Base-by-base conservation (phyloP, 768 basidiomycete species). In the Lentinula detonsa region DNA sequence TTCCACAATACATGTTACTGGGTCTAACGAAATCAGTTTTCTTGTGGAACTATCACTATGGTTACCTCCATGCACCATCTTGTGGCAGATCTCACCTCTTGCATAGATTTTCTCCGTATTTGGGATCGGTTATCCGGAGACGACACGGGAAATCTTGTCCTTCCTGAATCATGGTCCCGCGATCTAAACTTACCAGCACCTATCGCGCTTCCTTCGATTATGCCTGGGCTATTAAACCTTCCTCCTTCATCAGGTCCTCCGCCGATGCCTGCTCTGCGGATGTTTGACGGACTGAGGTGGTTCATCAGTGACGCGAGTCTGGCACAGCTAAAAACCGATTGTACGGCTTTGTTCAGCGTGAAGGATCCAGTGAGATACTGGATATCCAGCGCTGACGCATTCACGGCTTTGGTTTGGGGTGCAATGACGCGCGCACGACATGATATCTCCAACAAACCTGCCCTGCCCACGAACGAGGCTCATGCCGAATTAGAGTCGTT, bases 381-480 rank as follows among this genome's bases (percentile, higher is more conserved):
- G 59, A 60, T 60, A 11, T 60, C 59, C 49, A 60, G 37, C 28
- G 49, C 49, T 52, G 59, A 60, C 28, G 59, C 59, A 39, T 52
- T 60, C 23, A 52, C 59, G 4, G 59, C 59, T 37, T n/a, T 60
- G n/a, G 48, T 60, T 7, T 60, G 59, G 59, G 59, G 49, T n/a
- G 59, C 59, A n/a, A 42, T 51, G 49, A 60, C 59, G 16, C 59
- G 59, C 10, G 59, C 49, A 15, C 59, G 59, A 49, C 40, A 60
- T 9, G 23, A n/a, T 6, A 48, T 49, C 5, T 16, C 45, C 13
- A 48, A 31, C 3, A 49, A 48, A 50, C 0, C 46, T 23, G 4
- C 40, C 4, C 39, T 56, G 9, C 16, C 28, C 18, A 43, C 55
- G 4, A 40, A 37, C 40, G 28, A 45, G 5, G 21, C 28, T 28